These are phyloP conservation scores for Debaryomyces prosopidis DNA, from an alignment of 805 yeast species.

Conservation along the genomic window DNA sequence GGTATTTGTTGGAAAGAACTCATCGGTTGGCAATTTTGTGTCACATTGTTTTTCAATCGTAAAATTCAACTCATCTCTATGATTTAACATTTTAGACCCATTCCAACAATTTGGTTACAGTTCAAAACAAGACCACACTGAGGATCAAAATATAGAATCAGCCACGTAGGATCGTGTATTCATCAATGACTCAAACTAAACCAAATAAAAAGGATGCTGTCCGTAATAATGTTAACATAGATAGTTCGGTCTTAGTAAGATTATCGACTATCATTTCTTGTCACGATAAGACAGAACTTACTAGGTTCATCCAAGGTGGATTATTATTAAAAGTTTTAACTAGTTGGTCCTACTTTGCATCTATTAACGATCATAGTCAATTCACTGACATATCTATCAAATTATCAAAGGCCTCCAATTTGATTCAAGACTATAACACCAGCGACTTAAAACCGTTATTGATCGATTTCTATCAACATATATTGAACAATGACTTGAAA, in stretches of 20 bases:
- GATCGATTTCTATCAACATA: conserved; percentile 45
- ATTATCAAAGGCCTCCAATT: conserved; percentile 31
- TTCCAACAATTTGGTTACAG: too few species aligned
- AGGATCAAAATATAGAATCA: too few species aligned
- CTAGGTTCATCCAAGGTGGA: conserved; percentile 26
- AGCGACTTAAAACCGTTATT: conserved; percentile 19
- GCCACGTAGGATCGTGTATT: too few species aligned
- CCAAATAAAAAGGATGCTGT: not conserved
- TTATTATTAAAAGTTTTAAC: conserved; percentile 34
- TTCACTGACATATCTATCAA: conserved; percentile 46
- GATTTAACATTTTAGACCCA: too few species aligned
- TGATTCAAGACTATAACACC: not conserved
- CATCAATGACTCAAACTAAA: conserved; percentile 2
- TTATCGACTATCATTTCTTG: conserved; percentile 5
- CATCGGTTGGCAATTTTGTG: too few species aligned
- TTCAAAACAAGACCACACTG: too few species aligned
- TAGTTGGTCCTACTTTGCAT: conserved; percentile 43
- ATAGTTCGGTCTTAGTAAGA: conserved; percentile 10
- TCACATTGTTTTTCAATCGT: too few species aligned
- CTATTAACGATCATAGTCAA: conserved; percentile 52
- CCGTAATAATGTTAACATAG: conserved; percentile 10
- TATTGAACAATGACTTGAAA: conserved; percentile 58
- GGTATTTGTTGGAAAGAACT: too few species aligned
- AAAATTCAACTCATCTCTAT: too few species aligned
- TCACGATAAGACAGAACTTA: conserved; percentile 12